phyloP scores from a whole-genome alignment of 2,329 filamentous ascomycete genomes.

The Fusarium paranaense region DNA sequence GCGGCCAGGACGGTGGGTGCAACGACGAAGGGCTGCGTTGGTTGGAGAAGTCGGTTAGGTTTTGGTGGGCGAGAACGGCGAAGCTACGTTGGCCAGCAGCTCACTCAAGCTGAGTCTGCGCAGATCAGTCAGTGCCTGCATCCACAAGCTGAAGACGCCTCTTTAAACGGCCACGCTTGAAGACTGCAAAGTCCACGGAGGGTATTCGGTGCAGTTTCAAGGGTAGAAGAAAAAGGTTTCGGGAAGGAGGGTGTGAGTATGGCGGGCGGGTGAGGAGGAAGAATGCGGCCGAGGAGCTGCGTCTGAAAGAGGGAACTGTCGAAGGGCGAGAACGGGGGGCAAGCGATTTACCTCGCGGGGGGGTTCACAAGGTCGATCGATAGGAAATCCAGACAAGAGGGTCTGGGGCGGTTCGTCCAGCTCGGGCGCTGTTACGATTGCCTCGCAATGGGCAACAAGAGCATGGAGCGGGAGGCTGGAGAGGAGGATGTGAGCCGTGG shows the following conservation, averaged over 20 bases:
- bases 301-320: conserved; percentile 22
- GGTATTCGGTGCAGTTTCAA: conserved; percentile 6
- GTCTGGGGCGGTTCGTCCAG: conserved; percentile 50
- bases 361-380: conserved; percentile 39
- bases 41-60: conserved; percentile 21
- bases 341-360: conserved; percentile 46
- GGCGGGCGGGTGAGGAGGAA: conserved; percentile 36
- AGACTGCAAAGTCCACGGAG: conserved; percentile 2
- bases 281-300: conserved; percentile 34
- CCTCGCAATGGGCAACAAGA: conserved; percentile 54
- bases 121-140: conserved; percentile 35
- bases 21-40: conserved; percentile 27
- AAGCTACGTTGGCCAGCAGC: conserved; percentile 36
- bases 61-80: conserved; percentile 18
- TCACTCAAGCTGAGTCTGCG: conserved; percentile 32
- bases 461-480: conserved; percentile 46
- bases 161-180: conserved; percentile 16
- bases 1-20: conserved; percentile 27
- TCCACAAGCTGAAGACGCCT: conserved; percentile 29
- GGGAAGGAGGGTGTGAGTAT: conserved; percentile 11
- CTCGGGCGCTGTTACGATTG: conserved; percentile 52
- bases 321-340: conserved; percentile 35
- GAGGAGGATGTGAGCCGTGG: conserved; percentile 40
- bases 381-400: conserved; percentile 36
- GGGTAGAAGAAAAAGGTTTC: conserved; percentile 7